These are phyloP conservation scores for Tetrahymena thermophila DNA, from an alignment of 73 alveolate genomes.

Conservation along the genomic window DNA sequence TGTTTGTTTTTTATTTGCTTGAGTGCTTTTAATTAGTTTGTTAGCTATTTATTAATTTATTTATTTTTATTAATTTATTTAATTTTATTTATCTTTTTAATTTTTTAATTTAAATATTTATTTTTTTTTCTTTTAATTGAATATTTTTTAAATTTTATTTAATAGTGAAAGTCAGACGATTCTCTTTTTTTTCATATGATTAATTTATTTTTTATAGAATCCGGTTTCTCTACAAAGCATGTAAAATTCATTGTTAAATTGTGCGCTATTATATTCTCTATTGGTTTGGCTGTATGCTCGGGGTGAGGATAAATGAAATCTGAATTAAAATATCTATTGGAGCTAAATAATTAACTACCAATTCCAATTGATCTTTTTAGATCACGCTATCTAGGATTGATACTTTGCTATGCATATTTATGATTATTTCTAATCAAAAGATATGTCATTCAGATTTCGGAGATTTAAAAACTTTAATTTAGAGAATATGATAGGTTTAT, in stretches of 20 bases:
- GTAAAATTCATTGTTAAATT: background rate
- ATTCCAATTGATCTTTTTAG: background rate
- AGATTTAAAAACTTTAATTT: background rate
- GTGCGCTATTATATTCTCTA: background rate
- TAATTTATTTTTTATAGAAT: background rate
- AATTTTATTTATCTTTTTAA: background rate
- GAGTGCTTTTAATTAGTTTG: too few species aligned
- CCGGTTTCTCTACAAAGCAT: constrained; percentile 1
- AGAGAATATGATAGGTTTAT: background rate
- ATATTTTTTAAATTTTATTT: background rate
- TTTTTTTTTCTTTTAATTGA: background rate
- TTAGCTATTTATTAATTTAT: too few species aligned
- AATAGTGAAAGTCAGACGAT: background rate
- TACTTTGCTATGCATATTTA: background rate
- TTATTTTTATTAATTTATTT: background rate
- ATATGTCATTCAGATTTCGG: background rate
- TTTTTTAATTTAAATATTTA: background rate
- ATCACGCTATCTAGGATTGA: constrained; percentile 3
- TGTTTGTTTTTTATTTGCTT: too few species aligned
- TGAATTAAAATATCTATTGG: background rate
- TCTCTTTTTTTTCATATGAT: background rate
- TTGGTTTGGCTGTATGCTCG: background rate
- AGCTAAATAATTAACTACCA: background rate
- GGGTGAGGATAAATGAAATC: background rate
- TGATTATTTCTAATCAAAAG: background rate